Percentiles rank a stretch among this genome's conserved stretches.
Conservation (phyloP, 2,329 filamentous ascomycete genomes). For the Pseudocercospora ulei region DNA sequence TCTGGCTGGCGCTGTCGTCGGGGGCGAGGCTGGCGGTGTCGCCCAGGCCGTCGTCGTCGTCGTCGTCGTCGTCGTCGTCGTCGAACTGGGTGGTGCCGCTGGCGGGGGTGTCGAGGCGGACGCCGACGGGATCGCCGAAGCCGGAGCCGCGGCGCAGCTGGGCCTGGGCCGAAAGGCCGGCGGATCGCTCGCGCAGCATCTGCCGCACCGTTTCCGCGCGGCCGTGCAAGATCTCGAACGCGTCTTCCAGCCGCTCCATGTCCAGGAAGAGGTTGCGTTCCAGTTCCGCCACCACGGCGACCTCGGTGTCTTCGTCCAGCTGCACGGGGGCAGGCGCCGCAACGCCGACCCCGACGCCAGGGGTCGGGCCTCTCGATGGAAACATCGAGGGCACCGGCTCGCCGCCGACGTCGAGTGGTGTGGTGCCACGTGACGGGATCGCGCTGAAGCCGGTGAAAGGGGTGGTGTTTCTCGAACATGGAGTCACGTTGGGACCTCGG, state of each 20-base stretch:
- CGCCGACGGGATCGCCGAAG: conserved; percentile 36
- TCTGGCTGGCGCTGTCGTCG: conserved; percentile 72
- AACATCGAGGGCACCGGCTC: conserved; percentile 28
- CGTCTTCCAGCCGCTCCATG: conserved; percentile 90
- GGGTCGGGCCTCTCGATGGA: conserved; percentile 31
- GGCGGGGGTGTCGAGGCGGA: conserved; percentile 39
- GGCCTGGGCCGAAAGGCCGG: conserved; percentile 61
- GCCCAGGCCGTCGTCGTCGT: conserved; percentile 34
- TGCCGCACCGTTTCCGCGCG: conserved; percentile 72
- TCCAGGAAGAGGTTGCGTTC: conserved; percentile 86
- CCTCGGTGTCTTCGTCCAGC: conserved; percentile 87
- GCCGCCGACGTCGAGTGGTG: conserved; percentile 38
- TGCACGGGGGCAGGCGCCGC: conserved; percentile 56
- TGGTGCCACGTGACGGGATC: conserved; percentile 41
- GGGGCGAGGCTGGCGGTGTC: conserved; percentile 51
- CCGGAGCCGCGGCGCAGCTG: conserved; percentile 48
- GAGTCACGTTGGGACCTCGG: conserved; percentile 39
- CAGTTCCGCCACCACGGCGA: conserved; percentile 78
- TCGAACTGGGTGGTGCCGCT: conserved; percentile 31
- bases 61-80: conserved; percentile 31
- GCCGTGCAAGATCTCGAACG: conserved; percentile 81
- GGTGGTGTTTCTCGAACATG: conserved; percentile 42
- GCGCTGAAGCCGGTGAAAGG: conserved; percentile 52
- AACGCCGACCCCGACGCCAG: conserved; percentile 30
- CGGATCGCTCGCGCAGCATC: conserved; percentile 68